A percentile compares a stretch with the other conserved stretches of the same genome.
These are phyloP conservation scores for Danielozyma ontarioensis DNA, from an alignment of 805 yeast genomes.

Conservation along the genomic window DNA sequence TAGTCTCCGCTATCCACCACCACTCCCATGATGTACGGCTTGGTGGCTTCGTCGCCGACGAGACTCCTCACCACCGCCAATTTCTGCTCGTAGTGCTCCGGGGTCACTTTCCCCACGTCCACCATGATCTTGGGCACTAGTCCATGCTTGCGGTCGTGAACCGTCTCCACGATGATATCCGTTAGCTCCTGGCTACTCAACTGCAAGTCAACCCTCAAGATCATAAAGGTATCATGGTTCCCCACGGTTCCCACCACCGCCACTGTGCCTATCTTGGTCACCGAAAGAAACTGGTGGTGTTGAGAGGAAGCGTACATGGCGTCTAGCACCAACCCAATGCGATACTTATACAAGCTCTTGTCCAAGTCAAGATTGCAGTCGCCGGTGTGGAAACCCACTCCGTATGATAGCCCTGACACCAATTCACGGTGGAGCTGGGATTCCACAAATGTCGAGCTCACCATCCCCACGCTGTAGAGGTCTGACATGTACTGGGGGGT, in stretches of 20 bases:
- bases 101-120: constrained; percentile 22
- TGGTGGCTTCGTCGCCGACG: constrained; percentile 8
- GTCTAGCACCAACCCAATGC: constrained; percentile 35
- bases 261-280: constrained; percentile 44
- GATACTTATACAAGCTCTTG: constrained; percentile 23
- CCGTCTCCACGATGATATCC: constrained; percentile 7
- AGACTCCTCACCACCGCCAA: constrained; percentile 8
- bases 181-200: constrained; percentile 10
- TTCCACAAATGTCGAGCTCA: constrained; percentile 40
- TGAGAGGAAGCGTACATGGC: constrained; percentile 40
- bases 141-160: constrained; percentile 11
- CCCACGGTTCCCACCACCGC: constrained; percentile 48
- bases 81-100: constrained; percentile 10
- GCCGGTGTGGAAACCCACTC: constrained; percentile 41
- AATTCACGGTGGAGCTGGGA: constrained; percentile 48
- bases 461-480: constrained; percentile 39
- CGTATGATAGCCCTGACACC: constrained; percentile 46
- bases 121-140: constrained; percentile 20
- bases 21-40: constrained; percentile 27
- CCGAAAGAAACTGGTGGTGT: constrained; percentile 44
- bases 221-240: constrained; percentile 44
- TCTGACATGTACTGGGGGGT: constrained; percentile 49
- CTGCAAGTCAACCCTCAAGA: constrained; percentile 22
- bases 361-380: constrained; percentile 12
- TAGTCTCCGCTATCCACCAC: constrained; percentile 37